Conservation (phyloP, 305 asterid species). For the Solanum hybrid region DNA sequence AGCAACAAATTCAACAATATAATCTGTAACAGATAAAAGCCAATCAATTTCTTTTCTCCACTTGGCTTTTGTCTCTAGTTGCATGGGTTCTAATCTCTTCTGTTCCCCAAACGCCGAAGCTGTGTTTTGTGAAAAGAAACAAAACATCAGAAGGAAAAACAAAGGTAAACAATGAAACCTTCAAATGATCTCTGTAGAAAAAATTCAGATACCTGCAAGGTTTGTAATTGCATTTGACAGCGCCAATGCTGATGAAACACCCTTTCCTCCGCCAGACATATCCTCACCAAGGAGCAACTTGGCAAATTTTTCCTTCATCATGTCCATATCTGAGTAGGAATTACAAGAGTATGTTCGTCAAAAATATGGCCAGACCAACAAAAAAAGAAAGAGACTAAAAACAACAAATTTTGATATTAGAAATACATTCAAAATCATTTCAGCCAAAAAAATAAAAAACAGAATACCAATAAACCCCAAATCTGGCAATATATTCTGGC, state of each 20-base stretch:
- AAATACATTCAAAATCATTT: background rate
- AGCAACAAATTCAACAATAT: slow-evolving; percentile 54
- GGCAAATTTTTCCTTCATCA: slow-evolving; percentile 24
- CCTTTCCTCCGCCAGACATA: slow-evolving; percentile 23
- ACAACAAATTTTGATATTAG: background rate
- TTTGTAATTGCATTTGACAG: slow-evolving; percentile 21
- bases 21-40: slow-evolving; percentile 66
- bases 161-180: background rate
- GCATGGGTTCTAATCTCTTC: slow-evolving; percentile 62
- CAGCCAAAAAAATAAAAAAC: background rate
- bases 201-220: slow-evolving; percentile 6
- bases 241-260: slow-evolving; percentile 21
- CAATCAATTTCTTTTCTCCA: slow-evolving; percentile 74
- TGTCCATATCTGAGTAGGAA: slow-evolving; percentile 8
- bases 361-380: background rate
- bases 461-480: background rate
- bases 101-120: slow-evolving; percentile 72
- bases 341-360: background rate
- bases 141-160: background rate
- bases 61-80: slow-evolving; percentile 44
- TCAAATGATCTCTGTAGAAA: background rate
- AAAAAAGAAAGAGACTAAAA: background rate
- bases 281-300: slow-evolving; percentile 21
- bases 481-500: background rate
- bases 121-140: slow-evolving; percentile 11